Evolutionary conservation across 2,329 filamentous ascomycete species (phyloP), one percentile per base, ranked within the genome.

Genomic region (Aspergillus terreus): DNA sequence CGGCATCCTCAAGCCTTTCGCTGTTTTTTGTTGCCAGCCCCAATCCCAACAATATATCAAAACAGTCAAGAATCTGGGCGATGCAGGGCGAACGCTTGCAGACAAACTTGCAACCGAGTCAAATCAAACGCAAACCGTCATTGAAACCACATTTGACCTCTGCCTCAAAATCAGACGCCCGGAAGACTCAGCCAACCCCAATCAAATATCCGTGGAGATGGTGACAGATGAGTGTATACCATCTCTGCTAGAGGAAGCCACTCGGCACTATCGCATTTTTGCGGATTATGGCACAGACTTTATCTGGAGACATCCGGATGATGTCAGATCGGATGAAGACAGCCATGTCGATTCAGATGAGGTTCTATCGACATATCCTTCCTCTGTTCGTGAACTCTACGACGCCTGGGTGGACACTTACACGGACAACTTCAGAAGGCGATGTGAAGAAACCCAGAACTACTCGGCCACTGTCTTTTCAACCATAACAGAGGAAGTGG

Each of bases 281-380:
- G 41, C 58, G 9, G 61, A 62, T 17, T 58, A 55, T 30, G 53
- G 55, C 17, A 57, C 56, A 6, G 50, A 50, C 14, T 60, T 60
- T 12, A 49, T 62, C 7, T 60, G 51, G 57, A 54, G 50, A 6
- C 48, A 53, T 6, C n/a, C 30, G 0, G 46, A 54, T 14, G 54
- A 58, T 27, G 30, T 56, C 25, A 19, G 15, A 11, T 17, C 23
- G 5, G 44, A 33, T 33, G 44, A 46, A 33, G 42, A 23, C n/a
- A 44, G 23, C 42, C 17, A 44, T 44, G 10, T 44, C 11, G n/a
- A 44, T 11, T 9, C 32, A 6, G 46, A 49, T 14, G 35, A 54
- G n/a, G 17, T 54, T 1, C 44, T 60, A 4, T 46, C 47, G n/a
- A n/a, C 30, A 19, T 50, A 50, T 33, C 14, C 56, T 56, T 19